phyloP scores from a whole-genome alignment of 805 yeast genomes.

The Wickerhamomyces bisporus region DNA sequence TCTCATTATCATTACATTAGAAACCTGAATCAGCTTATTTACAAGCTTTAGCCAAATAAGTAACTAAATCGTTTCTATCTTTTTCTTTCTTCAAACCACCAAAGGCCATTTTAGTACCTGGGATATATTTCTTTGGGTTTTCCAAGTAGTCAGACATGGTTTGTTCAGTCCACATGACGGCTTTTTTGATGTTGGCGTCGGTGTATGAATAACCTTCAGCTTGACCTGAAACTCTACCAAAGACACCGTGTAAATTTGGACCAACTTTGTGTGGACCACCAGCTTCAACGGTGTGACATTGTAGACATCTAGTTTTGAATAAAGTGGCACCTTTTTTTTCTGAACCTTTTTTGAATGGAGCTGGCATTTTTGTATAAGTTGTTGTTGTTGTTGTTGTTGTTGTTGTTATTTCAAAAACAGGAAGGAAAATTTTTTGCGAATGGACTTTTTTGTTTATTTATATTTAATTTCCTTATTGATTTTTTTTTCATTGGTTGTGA shows the following conservation, averaged over 20 bases:
- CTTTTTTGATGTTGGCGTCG: slow-evolving; percentile 97
- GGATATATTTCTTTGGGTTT: slow-evolving; percentile 99
- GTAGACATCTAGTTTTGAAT: slow-evolving; percentile 98
- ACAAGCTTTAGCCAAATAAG: slow-evolving; percentile 64
- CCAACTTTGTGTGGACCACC: slow-evolving; percentile 99
- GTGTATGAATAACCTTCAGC: slow-evolving; percentile 95
- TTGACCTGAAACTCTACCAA: slow-evolving; percentile 88
- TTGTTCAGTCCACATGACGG: slow-evolving; percentile 82
- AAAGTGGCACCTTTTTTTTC: slow-evolving; percentile 95
- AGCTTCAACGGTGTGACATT: slow-evolving; percentile 94
- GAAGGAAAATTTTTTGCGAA: slow-evolving; percentile 1
- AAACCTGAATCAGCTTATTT: slow-evolving; percentile 42
- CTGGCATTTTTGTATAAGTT: slow-evolving; percentile 22
- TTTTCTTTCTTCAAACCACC: slow-evolving; percentile 99
- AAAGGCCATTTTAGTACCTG: slow-evolving; percentile 99
- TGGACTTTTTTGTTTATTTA: too few species aligned
- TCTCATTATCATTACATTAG: slow-evolving; percentile 1
- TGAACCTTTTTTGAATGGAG: slow-evolving; percentile 44
- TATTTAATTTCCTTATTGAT: slow-evolving; percentile 7
- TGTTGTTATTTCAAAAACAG: background rate
- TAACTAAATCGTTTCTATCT: slow-evolving; percentile 95
- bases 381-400: background rate
- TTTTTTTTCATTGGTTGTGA: slow-evolving; percentile 9
- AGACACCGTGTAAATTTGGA: slow-evolving; percentile 94
- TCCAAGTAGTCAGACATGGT: slow-evolving; percentile 92